phyloP scores from a whole-genome alignment of 176 grass and related monocot genomes.

The Puccinellia tenuiflora region DNA sequence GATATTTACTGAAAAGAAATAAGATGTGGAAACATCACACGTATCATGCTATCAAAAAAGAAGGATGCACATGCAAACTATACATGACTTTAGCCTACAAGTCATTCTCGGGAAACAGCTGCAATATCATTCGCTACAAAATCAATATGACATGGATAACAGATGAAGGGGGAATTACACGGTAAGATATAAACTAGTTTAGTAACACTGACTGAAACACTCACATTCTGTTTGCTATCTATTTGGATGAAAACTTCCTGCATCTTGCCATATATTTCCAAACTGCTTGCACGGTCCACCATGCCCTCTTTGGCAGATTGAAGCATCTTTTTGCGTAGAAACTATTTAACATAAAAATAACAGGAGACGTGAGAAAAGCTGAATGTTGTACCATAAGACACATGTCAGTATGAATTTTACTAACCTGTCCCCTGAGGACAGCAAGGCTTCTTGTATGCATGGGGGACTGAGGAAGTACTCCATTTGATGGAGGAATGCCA shows the following conservation, averaged over 20 bases:
- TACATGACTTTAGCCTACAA: background rate
- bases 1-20: background rate
- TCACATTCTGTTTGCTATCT: constrained; percentile 42
- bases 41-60: background rate
- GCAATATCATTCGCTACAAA: background rate
- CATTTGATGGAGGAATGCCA: constrained; percentile 93
- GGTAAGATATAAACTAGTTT: background rate
- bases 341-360: constrained; percentile 30
- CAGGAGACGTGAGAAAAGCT: background rate
- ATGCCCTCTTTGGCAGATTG: constrained; percentile 64
- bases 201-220: constrained; percentile 4
- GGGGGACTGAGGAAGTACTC: constrained; percentile 92
- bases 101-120: background rate
- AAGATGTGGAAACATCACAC: background rate
- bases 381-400: background rate
- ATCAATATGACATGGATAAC: background rate
- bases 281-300: constrained; percentile 40
- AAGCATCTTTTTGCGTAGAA: constrained; percentile 83
- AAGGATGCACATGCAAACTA: background rate
- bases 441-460: constrained; percentile 97
- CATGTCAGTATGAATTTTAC: constrained; percentile 28
- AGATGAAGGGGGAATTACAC: background rate
- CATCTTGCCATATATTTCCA: constrained; percentile 91
- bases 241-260: constrained; percentile 76
- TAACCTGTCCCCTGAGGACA: constrained; percentile 80